Evolutionary conservation across 805 yeast genomes (phyloP).

Genomic region (Candida lessepsii): DNA sequence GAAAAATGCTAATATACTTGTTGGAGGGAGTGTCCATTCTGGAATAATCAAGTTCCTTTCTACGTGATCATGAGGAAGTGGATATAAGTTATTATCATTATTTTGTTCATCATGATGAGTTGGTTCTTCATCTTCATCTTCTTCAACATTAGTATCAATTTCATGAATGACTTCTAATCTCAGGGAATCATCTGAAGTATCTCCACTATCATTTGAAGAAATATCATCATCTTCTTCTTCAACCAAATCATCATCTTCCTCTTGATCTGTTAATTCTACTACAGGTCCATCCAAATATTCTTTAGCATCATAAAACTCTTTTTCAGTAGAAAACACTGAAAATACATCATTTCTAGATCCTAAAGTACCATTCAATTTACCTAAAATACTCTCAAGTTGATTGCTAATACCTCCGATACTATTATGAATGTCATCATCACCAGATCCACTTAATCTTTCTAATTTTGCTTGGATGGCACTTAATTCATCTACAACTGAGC

Average conservation of each 20-base stretch:
- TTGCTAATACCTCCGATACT: slow-evolving; percentile 12
- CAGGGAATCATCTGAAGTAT: neutral
- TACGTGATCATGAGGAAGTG: slow-evolving; percentile 55
- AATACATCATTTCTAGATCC: slow-evolving; percentile 19
- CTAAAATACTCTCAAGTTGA: slow-evolving; percentile 22
- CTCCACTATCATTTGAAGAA: slow-evolving; percentile 14
- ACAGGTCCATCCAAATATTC: slow-evolving; percentile 61
- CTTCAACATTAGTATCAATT: slow-evolving; percentile 8
- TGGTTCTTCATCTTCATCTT: slow-evolving; percentile 14
- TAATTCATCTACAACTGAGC: slow-evolving; percentile 18
- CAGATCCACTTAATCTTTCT: slow-evolving; percentile 1
- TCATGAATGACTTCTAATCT: slow-evolving; percentile 6
- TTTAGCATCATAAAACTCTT: slow-evolving; percentile 61
- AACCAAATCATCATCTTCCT: slow-evolving; percentile 15
- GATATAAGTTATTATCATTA: slow-evolving; percentile 50
- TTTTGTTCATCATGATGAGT: too few species aligned
- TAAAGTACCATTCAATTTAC: slow-evolving; percentile 13
- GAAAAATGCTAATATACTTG: slow-evolving; percentile 73
- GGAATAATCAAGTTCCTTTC: slow-evolving; percentile 58
- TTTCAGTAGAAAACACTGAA: slow-evolving; percentile 29
- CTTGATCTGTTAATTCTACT: slow-evolving; percentile 39
- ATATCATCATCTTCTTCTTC: slow-evolving; percentile 21
- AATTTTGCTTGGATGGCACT: slow-evolving; percentile 16
- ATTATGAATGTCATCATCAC: neutral
- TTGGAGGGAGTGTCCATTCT: slow-evolving; percentile 67